Base-by-base conservation (phyloP, 495 filamentous ascomycete species). In the Rostrohypoxylon terebratum region DNA sequence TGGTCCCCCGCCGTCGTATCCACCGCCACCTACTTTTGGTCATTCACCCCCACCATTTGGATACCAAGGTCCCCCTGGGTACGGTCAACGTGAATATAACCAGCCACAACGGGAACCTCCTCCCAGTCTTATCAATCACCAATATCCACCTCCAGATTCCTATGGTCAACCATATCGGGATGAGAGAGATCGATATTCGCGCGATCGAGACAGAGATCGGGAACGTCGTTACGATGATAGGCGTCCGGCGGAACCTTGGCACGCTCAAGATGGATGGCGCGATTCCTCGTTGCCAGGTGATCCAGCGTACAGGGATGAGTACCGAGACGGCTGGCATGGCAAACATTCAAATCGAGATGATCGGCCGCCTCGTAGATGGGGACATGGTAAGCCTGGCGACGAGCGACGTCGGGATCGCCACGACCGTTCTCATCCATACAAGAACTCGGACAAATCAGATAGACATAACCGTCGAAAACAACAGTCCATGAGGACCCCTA, bases 11-110 rank as follows among this genome's bases (percentile, higher is more conserved):
- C 61, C 66, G 25, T 68, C 54, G 33, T 75, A 78, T 59, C 75
- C 67, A 14, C 72, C 77, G 10, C 77, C 71, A 68, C 65, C 67
- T 0, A 50, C 36, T 60, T 71, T 66, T 34, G 28, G 54, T 20
- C 72, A 63, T 36, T 69, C 74, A 33, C 68, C 74, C n/a, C 38
- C 61, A 28, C 58, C 71, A 16, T 71, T 71, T 54, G 66, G 54
- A 62, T 75, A 77, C 68, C 64, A 79, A 75, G 72, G 78, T n/a
- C 50, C 73, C 73, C 51, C 63, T 80, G n/a, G 75, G 31, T 64
- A 77, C 79, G 18, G 31, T 76, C 23, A 71, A 81, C n/a, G 72
- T 71, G 66, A 63, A n/a, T 72, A 78, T 53, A 65, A 34, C n/a
- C 64, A 51, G 10, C 67, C 74, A 36, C 69, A 66, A 13, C 74